These are phyloP conservation scores for Ophiostoma pallidulum DNA, from an alignment of 2,329 filamentous ascomycete species.

Conservation along the genomic window DNA sequence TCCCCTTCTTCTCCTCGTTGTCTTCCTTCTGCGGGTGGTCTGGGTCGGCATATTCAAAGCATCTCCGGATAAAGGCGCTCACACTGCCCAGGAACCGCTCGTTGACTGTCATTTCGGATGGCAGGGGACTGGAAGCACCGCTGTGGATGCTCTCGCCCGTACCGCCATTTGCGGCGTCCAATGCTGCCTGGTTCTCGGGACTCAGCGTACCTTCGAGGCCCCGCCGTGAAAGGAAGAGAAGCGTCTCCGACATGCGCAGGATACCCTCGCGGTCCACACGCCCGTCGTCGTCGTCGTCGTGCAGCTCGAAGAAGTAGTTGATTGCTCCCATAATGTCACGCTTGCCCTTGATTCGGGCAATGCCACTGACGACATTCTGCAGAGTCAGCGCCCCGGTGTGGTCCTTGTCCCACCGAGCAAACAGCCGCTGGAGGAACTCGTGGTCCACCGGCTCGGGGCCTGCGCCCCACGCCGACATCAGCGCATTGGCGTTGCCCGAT, in stretches of 20 bases:
- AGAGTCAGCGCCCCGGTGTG: slow-evolving; percentile 68
- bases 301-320: slow-evolving; percentile 94
- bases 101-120: slow-evolving; percentile 53
- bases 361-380: slow-evolving; percentile 83
- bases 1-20: slow-evolving; percentile 10
- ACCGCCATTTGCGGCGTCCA: slow-evolving; percentile 21
- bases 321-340: slow-evolving; percentile 97
- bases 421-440: slow-evolving; percentile 84
- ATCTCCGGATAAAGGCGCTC: slow-evolving; percentile 88
- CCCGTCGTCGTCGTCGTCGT: slow-evolving; percentile 86
- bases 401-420: slow-evolving; percentile 78
- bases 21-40: slow-evolving; percentile 60
- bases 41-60: slow-evolving; percentile 96
- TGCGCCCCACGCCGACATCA: slow-evolving; percentile 44
- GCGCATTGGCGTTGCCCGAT: slow-evolving; percentile 27
- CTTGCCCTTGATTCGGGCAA: slow-evolving; percentile 85
- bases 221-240: slow-evolving; percentile 83
- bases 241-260: slow-evolving; percentile 81
- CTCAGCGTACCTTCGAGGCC: slow-evolving; percentile 69
- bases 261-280: slow-evolving; percentile 94
- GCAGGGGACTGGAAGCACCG: slow-evolving; percentile 30
- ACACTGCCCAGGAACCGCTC: slow-evolving; percentile 89
- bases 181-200: slow-evolving; percentile 50
- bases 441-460: slow-evolving; percentile 73
- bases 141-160: slow-evolving; percentile 17